Evolutionary conservation across 192 early-diverging fungal genomes (phyloP).

Genomic region (Geranomyces michiganensis): DNA sequence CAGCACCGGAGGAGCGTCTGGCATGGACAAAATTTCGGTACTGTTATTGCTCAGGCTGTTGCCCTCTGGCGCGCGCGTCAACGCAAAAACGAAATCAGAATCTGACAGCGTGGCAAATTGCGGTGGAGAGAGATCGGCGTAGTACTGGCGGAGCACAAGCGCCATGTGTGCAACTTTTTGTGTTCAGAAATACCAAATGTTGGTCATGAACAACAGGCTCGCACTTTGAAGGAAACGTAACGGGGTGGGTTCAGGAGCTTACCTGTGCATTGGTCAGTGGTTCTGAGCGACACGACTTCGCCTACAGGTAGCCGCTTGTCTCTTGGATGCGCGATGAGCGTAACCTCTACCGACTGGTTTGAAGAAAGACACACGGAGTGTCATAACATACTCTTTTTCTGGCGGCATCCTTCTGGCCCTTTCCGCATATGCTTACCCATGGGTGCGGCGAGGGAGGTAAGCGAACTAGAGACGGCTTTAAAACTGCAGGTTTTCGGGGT

Average conservation of each 20-base stretch:
- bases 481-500: background rate
- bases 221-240: background rate
- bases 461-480: no score
- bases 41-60: no score
- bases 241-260: no score
- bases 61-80: background rate
- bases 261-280: conserved; percentile 26
- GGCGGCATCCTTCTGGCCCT: background rate
- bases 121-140: background rate
- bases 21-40: no score
- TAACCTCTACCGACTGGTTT: conserved; percentile 17
- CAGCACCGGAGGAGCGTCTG: no score
- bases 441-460: background rate
- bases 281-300: conserved; percentile 21
- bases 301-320: conserved; percentile 18
- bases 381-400: no score
- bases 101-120: background rate
- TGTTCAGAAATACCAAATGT: no score
- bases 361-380: background rate
- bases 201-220: background rate
- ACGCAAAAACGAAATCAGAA: background rate
- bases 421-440: background rate
- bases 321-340: conserved; percentile 13
- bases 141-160: conserved; percentile 14
- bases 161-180: conserved; percentile 14